phyloP scores from a whole-genome alignment of 768 basidiomycete species.

The Boletus subcaerulescens region DNA sequence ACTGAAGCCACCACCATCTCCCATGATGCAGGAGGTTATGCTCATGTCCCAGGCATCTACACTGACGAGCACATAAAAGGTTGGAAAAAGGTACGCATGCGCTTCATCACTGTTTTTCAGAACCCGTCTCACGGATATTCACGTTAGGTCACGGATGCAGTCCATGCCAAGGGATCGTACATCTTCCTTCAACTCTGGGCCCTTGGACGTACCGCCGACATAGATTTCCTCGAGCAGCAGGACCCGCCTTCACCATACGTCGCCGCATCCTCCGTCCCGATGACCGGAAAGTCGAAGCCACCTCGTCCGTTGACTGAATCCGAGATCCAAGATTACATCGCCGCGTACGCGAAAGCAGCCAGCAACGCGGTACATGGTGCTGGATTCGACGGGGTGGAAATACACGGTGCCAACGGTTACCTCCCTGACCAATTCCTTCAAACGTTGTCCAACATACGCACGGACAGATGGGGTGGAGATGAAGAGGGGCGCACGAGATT shows the following conservation, averaged over 20 bases:
- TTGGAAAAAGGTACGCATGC: too few species aligned
- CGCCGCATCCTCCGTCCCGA: constrained; percentile 32
- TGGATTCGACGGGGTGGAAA: constrained; percentile 33
- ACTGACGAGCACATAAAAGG: too few species aligned
- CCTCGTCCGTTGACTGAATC: constrained; percentile 19
- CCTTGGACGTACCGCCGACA: constrained; percentile 47
- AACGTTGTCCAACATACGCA: constrained; percentile 35
- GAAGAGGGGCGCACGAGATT: constrained; percentile 49
- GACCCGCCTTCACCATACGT: constrained; percentile 32
- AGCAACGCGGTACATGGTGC: constrained; percentile 26
- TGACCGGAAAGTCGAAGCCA: constrained; percentile 12
- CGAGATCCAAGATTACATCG: constrained; percentile 35
- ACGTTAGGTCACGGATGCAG: too few species aligned
- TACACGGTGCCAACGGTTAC: constrained; percentile 44
- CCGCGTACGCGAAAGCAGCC: constrained; percentile 30
- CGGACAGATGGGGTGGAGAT: constrained; percentile 66
- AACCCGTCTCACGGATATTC: too few species aligned
- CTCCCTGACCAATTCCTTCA: constrained; percentile 54
- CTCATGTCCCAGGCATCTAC: too few species aligned
- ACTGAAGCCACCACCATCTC: too few species aligned
- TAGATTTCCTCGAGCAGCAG: constrained; percentile 35
- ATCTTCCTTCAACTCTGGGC: constrained; percentile 28
- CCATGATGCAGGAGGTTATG: too few species aligned
- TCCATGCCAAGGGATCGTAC: not conserved
- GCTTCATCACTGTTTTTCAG: too few species aligned